These are phyloP conservation scores for Tolypocladium album DNA, from an alignment of 2,329 filamentous ascomycete genomes.

Conservation along the genomic window DNA sequence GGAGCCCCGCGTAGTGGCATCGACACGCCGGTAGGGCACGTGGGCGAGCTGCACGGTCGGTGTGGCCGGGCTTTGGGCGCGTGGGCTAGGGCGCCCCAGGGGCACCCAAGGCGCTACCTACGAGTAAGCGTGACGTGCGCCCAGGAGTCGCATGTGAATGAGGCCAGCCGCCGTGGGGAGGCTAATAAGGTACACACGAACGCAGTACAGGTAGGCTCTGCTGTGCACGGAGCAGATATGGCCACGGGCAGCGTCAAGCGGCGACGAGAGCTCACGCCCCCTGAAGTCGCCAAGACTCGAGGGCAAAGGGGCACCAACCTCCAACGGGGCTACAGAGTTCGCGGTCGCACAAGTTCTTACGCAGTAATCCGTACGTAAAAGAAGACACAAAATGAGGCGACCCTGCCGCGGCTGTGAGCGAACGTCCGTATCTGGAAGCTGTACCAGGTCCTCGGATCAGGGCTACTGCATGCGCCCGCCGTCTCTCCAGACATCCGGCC, in stretches of 20 bases:
- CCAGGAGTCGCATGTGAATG: neutral
- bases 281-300: neutral
- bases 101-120: neutral
- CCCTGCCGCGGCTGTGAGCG: neutral
- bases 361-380: neutral
- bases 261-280: neutral
- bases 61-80: neutral
- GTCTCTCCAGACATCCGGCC: neutral
- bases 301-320: neutral
- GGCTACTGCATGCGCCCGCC: constrained; percentile 1
- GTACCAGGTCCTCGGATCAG: constrained; percentile 1
- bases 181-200: neutral
- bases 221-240: neutral
- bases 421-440: constrained; percentile 3
- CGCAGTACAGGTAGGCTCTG: too few species aligned
- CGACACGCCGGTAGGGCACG: neutral
- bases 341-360: neutral
- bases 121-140: too few species aligned
- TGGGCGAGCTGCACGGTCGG: neutral
- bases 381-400: neutral
- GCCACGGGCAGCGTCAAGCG: neutral
- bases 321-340: neutral
- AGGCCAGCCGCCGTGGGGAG: neutral
- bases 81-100: neutral
- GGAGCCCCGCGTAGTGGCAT: constrained; percentile 1